These are phyloP conservation scores for Bretziella fagacearum DNA, from an alignment of 2,329 filamentous ascomycete species.

Conservation along the genomic window DNA sequence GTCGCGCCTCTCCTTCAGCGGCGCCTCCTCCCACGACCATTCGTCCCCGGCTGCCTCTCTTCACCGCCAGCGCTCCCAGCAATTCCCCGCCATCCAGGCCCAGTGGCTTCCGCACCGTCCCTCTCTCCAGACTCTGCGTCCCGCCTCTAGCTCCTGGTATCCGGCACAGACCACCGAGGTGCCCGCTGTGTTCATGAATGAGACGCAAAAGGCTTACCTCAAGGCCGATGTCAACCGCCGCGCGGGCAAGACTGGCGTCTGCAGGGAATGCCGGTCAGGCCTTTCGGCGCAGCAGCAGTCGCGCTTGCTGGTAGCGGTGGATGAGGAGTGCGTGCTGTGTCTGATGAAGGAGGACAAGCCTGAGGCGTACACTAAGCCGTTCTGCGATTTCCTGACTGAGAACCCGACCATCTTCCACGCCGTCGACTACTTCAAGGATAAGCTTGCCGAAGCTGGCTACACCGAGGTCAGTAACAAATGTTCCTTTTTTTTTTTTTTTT, in stretches of 20 bases:
- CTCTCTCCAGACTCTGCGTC: slow-evolving; percentile 2
- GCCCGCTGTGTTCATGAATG: neutral
- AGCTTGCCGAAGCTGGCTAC: slow-evolving; percentile 58
- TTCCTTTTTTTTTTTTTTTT: neutral
- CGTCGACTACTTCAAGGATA: slow-evolving; percentile 58
- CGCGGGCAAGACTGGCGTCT: neutral
- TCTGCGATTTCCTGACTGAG: slow-evolving; percentile 69
- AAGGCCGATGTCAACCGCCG: slow-evolving; percentile 3
- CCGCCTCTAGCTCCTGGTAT: neutral
- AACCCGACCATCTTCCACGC: slow-evolving; percentile 92
- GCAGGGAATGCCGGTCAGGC: neutral
- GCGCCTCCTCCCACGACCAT: neutral
- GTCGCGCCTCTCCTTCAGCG: neutral
- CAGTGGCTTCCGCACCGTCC: slow-evolving; percentile 7
- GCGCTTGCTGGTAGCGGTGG: too few species aligned
- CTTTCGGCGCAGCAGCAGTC: neutral
- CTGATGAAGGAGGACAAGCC: slow-evolving; percentile 28
- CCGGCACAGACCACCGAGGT: neutral
- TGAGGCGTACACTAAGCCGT: slow-evolving; percentile 62
- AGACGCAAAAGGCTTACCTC: slow-evolving; percentile 12
- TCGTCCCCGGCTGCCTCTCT: neutral
- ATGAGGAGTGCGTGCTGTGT: slow-evolving; percentile 23
- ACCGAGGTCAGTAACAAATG: slow-evolving; percentile 39
- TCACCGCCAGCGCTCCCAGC: neutral
- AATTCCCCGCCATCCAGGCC: neutral